Evolutionary conservation across 1,139 yeast genomes (phyloP).

Genomic region (Arxiozyma bovina): DNA sequence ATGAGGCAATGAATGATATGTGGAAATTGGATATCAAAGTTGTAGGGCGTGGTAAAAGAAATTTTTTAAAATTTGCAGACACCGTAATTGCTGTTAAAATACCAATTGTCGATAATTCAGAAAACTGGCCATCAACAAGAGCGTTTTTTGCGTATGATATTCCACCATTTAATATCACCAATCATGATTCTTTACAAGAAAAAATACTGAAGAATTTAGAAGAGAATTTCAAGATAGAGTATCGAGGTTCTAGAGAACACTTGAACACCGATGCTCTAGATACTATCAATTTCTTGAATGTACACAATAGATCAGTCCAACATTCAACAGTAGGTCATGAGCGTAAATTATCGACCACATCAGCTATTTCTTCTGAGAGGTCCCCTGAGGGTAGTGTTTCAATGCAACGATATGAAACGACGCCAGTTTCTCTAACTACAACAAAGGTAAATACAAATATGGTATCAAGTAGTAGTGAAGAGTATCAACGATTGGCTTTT

Average conservation of each 20-base stretch:
- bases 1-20: conserved; percentile 38
- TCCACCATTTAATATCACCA: conserved; percentile 14
- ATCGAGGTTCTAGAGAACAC: background rate
- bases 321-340: background rate
- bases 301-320: background rate
- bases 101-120: conserved; percentile 13
- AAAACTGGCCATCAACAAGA: conserved; percentile 30
- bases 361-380: background rate
- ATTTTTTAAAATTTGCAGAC: conserved; percentile 31
- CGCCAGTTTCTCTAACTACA: background rate
- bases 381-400: background rate
- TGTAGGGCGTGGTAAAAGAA: conserved; percentile 30
- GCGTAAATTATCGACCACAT: background rate
- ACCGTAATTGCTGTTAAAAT: conserved; percentile 29
- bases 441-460: background rate
- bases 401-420: background rate
- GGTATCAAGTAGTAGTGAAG: background rate
- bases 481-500: background rate
- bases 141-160: conserved; percentile 31
- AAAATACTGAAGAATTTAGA: conserved; percentile 15
- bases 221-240: conserved; percentile 18
- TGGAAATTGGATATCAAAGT: conserved; percentile 41
- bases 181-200: conserved; percentile 10
- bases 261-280: background rate
- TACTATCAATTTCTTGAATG: background rate